Evolutionary conservation across 441 rosid genomes (phyloP).

Genomic region (Jatropha multifida): DNA sequence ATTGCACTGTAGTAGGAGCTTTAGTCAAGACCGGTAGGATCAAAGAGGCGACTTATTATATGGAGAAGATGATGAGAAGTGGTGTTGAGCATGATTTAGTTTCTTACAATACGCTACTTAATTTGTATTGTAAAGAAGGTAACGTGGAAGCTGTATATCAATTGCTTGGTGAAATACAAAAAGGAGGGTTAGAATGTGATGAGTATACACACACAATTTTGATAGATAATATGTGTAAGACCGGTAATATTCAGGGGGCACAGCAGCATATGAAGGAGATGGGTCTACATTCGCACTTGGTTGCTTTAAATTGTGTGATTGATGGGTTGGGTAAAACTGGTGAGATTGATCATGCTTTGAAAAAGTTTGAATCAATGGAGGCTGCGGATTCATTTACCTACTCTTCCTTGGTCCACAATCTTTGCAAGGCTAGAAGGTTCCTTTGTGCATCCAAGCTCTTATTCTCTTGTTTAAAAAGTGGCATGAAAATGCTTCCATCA

Average conservation of each 20-base stretch:
- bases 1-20: conserved; percentile 60
- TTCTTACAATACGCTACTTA: conserved; percentile 63
- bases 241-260: conserved; percentile 58
- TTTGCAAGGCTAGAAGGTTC: conserved; percentile 63
- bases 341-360: conserved; percentile 49
- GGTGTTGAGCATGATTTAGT: conserved; percentile 70
- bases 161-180: conserved; percentile 54
- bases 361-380: conserved; percentile 57
- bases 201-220: conserved; percentile 73
- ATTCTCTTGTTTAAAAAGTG: conserved; percentile 54
- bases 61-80: conserved; percentile 45
- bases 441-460: conserved; percentile 64
- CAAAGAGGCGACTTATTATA: conserved; percentile 45
- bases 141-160: conserved; percentile 52
- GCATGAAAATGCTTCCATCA: conserved; percentile 57
- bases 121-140: conserved; percentile 63
- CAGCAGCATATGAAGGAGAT: conserved; percentile 46
- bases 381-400: conserved; percentile 69
- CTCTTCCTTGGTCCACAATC: conserved; percentile 74
- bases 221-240: conserved; percentile 59
- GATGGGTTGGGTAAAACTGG: conserved; percentile 72
- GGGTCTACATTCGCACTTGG: conserved; percentile 49
- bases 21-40: conserved; percentile 55
- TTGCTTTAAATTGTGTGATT: conserved; percentile 60
- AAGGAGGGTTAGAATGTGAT: conserved; percentile 57